Evolutionary conservation across 768 basidiomycete genomes (phyloP).

Genomic region (Pleurotus ostreatus): DNA sequence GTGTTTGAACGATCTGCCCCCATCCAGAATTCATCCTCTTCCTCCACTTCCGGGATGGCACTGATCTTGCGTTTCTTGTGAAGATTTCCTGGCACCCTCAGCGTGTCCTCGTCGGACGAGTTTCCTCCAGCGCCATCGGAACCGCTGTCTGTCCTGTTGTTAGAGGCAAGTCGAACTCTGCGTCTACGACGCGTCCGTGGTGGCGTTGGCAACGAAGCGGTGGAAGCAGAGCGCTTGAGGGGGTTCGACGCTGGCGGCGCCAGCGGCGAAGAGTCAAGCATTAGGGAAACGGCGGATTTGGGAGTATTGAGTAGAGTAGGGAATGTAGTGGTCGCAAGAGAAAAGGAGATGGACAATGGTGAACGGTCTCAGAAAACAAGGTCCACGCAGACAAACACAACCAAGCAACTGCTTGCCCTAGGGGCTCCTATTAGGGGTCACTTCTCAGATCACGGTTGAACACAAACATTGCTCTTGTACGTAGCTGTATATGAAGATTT

Average conservation of each 20-base stretch:
- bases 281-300: not conserved
- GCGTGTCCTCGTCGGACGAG: not conserved
- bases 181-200: not conserved
- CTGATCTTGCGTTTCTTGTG: not conserved
- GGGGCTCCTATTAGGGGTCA: no score
- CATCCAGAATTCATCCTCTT: slow-evolving; percentile 5
- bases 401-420: not conserved
- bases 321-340: not conserved
- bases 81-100: not conserved
- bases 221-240: slow-evolving; percentile 2
- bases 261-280: not conserved
- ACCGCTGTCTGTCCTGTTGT: not conserved
- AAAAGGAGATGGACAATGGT: not conserved
- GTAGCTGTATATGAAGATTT: no score
- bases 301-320: not conserved
- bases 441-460: no score
- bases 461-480: no score
- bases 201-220: not conserved
- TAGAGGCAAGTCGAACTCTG: not conserved
- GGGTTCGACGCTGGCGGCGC: not conserved
- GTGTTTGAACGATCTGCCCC: slow-evolving; percentile 1
- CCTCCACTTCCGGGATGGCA: not conserved
- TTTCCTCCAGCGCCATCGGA: not conserved
- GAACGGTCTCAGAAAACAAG: not conserved
- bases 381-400: not conserved